Percentiles rank a stretch among this genome's conserved stretches.
Evolutionary conservation across 2,329 filamentous ascomycete genomes (phyloP).

Genomic region (Trichoderma koningii): DNA sequence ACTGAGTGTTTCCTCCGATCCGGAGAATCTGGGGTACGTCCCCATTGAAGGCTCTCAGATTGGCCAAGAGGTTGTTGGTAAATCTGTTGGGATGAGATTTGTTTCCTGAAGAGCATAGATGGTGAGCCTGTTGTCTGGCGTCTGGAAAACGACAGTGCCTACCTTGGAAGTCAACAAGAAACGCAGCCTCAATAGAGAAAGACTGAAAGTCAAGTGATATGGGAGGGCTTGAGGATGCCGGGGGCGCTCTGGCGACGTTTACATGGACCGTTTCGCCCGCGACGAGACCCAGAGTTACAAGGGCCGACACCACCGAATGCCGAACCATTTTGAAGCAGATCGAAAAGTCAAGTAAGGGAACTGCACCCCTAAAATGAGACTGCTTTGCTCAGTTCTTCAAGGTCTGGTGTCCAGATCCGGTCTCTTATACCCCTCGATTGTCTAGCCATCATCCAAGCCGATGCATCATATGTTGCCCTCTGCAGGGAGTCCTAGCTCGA

Average conservation of each 20-base stretch:
- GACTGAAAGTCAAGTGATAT: conserved; percentile 24
- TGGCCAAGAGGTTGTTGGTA: conserved; percentile 23
- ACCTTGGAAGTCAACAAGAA: conserved; percentile 22
- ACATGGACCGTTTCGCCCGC: conserved; percentile 9
- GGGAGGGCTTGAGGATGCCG: conserved; percentile 11
- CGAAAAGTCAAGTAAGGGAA: no score
- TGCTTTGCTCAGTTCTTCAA: background rate
- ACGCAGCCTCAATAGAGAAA: conserved; percentile 24
- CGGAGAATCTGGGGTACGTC: conserved; percentile 23
- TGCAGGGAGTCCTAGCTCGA: background rate
- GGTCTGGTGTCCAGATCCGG: background rate
- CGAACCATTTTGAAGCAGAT: background rate
- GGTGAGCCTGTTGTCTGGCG: background rate
- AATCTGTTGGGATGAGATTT: conserved; percentile 21
- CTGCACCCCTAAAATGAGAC: background rate
- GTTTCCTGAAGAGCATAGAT: background rate
- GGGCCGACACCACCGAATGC: background rate
- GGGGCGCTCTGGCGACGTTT: background rate
- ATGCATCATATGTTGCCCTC: conserved; percentile 1
- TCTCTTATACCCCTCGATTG: background rate
- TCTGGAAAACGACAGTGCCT: background rate
- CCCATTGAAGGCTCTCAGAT: conserved; percentile 19
- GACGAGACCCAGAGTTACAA: background rate
- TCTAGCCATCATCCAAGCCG: background rate
- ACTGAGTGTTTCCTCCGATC: conserved; percentile 24